Evolutionary conservation across 768 basidiomycete genomes (phyloP).

Genomic region (Fomitopsis pulvina): DNA sequence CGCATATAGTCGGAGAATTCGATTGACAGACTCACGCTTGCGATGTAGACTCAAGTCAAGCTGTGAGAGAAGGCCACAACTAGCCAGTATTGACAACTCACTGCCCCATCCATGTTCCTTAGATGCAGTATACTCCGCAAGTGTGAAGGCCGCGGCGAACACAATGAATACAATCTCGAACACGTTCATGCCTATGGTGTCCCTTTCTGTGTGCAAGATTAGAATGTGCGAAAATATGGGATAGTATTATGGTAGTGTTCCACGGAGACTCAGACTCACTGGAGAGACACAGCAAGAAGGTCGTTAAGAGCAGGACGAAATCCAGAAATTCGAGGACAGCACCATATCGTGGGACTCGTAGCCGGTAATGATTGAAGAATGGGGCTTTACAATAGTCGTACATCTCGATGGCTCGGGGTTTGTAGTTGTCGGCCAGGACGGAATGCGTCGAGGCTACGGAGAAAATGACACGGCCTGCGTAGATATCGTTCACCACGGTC

Average conservation of each 20-base stretch:
- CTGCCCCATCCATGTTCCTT: slow-evolving; percentile 86
- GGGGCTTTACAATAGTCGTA: slow-evolving; percentile 64
- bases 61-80: neutral
- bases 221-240: neutral
- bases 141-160: slow-evolving; percentile 68
- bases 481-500: slow-evolving; percentile 81
- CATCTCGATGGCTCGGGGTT: slow-evolving; percentile 63
- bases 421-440: slow-evolving; percentile 88
- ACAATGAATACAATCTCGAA: slow-evolving; percentile 74
- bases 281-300: slow-evolving; percentile 69
- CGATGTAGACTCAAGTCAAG: slow-evolving; percentile 59
- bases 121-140: slow-evolving; percentile 85
- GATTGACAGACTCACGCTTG: slow-evolving; percentile 45
- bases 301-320: slow-evolving; percentile 58
- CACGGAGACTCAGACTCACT: slow-evolving; percentile 37
- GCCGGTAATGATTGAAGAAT: slow-evolving; percentile 80
- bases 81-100: slow-evolving; percentile 32
- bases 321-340: slow-evolving; percentile 75
- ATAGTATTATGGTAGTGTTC: neutral
- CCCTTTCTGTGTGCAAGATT: slow-evolving; percentile 38
- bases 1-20: neutral
- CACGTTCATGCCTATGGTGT: slow-evolving; percentile 40
- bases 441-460: slow-evolving; percentile 55
- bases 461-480: slow-evolving; percentile 71
- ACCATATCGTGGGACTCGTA: slow-evolving; percentile 79